phyloP scores from a whole-genome alignment of 257 asterid species.

The Prunella vulgaris region DNA sequence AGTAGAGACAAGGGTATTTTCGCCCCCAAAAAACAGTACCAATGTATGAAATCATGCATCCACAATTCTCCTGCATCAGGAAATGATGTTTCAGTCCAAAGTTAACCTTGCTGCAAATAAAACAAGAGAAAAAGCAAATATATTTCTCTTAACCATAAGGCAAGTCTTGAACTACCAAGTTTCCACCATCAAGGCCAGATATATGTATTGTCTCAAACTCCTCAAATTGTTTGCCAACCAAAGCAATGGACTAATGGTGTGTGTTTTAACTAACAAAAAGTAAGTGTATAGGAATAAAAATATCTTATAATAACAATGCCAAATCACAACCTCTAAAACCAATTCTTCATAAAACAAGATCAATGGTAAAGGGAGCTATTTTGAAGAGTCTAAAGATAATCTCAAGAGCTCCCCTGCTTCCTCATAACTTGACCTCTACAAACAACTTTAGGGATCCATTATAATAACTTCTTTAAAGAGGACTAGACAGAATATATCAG shows the following conservation, averaged over 20 bases:
- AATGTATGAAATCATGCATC: no score
- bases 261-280: conserved; percentile 5
- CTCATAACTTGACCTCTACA: conserved; percentile 59
- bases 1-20: no score
- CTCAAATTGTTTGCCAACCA: conserved; percentile 66
- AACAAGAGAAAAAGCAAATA: background rate
- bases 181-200: conserved; percentile 56
- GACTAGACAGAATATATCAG: no score
- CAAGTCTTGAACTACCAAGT: conserved; percentile 38
- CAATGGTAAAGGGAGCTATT: conserved; percentile 60
- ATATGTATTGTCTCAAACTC: conserved; percentile 71
- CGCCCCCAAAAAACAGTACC: no score
- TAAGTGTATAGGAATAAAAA: background rate
- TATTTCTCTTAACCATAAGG: conserved; percentile 37
- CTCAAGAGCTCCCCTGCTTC: conserved; percentile 85
- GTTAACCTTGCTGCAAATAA: background rate
- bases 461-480: no score
- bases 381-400: conserved; percentile 67
- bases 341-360: conserved; percentile 75
- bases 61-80: conserved; percentile 66
- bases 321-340: conserved; percentile 22
- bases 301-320: background rate
- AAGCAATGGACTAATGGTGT: background rate
- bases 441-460: conserved; percentile 14
- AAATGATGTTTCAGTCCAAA: background rate